Conservation (phyloP, 2,329 filamentous ascomycete species). For the Neospermospora avenae region DNA sequence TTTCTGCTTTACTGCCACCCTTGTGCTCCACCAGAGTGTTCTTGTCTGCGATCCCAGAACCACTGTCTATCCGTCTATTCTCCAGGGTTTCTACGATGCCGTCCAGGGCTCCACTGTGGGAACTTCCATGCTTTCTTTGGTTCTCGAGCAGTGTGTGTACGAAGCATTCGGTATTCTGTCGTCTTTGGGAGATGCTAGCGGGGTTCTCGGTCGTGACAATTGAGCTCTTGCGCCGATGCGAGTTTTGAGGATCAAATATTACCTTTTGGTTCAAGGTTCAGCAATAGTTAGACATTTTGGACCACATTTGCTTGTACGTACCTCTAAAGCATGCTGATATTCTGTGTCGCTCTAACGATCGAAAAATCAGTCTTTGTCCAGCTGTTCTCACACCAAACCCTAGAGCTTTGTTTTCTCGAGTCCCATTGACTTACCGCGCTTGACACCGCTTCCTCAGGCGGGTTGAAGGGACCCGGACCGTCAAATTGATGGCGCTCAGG, state of each 20-base stretch:
- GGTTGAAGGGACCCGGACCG: slow-evolving; percentile 15
- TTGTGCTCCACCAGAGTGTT: slow-evolving; percentile 18
- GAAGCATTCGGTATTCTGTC: slow-evolving; percentile 54
- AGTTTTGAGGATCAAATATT: slow-evolving; percentile 58
- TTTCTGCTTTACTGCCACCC: slow-evolving; percentile 8
- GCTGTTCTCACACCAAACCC: background rate
- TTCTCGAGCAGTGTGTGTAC: slow-evolving; percentile 63
- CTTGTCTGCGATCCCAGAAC: background rate
- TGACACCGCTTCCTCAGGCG: slow-evolving; percentile 22
- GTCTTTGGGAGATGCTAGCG: slow-evolving; percentile 37
- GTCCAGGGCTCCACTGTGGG: slow-evolving; percentile 33
- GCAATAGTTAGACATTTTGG: background rate
- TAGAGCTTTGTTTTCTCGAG: background rate
- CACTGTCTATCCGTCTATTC: slow-evolving; percentile 15
- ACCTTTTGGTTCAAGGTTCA: slow-evolving; percentile 40
- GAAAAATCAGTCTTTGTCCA: background rate
- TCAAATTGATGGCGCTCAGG: slow-evolving; percentile 18
- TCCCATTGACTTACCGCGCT: background rate
- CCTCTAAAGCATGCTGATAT: slow-evolving; percentile 41
- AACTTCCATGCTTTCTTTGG: slow-evolving; percentile 41
- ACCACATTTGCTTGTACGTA: slow-evolving; percentile 31
- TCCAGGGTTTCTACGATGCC: slow-evolving; percentile 30
- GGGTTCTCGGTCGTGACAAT: slow-evolving; percentile 51
- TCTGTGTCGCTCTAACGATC: slow-evolving; percentile 28
- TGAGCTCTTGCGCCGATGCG: slow-evolving; percentile 64